A percentile compares a stretch with the other conserved stretches of the same genome.
These are phyloP conservation scores for Modicella reniformis DNA, from an alignment of 371 early-diverging fungal species.

Conservation along the genomic window DNA sequence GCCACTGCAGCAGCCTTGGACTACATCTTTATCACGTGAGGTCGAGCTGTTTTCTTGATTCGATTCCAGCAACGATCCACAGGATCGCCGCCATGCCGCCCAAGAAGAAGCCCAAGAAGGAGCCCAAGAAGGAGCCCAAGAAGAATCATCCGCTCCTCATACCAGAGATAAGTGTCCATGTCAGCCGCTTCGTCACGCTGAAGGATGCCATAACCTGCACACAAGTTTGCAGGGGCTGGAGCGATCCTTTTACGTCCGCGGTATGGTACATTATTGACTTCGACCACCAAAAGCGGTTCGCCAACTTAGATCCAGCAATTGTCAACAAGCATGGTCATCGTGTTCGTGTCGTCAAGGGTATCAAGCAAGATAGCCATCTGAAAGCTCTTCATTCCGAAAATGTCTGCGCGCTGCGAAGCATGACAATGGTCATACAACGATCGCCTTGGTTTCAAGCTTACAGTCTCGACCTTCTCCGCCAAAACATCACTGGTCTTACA, in stretches of 20 bases:
- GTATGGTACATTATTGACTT: slow-evolving; percentile 17
- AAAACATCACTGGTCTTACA: neutral
- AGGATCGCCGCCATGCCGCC: neutral
- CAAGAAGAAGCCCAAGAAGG: neutral
- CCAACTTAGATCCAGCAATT: neutral
- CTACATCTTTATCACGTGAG: too few species aligned
- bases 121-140: neutral
- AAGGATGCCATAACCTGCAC: slow-evolving; percentile 5
- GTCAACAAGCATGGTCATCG: slow-evolving; percentile 11
- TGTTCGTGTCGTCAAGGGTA: slow-evolving; percentile 4
- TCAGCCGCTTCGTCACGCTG: neutral
- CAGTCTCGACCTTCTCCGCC: neutral
- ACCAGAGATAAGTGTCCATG: neutral
- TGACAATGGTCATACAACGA: neutral
- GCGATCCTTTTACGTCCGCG: neutral
- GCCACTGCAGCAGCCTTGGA: too few species aligned
- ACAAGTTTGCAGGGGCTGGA: slow-evolving; percentile 11
- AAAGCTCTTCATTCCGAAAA: neutral
- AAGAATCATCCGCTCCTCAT: neutral
- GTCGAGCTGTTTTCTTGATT: too few species aligned
- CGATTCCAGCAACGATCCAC: too few species aligned
- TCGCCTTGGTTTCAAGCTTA: neutral
- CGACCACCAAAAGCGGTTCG: neutral
- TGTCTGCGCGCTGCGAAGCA: neutral
- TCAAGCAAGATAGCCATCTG: neutral